Percentiles rank a stretch among this genome's conserved stretches.
Evolutionary conservation across 257 asterid genomes (phyloP).

Genomic region (Capsicum baccatum): DNA sequence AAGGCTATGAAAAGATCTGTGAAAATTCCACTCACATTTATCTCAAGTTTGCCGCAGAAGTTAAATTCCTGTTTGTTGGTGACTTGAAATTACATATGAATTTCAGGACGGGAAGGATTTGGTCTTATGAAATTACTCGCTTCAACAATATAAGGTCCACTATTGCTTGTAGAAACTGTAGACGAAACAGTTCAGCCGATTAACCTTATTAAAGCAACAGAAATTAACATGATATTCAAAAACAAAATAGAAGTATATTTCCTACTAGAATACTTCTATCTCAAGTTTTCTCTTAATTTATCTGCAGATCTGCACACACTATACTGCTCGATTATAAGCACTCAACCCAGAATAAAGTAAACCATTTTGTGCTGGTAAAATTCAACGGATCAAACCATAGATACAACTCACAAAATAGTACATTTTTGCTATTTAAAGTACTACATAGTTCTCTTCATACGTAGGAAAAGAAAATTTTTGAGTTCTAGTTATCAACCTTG

Average conservation of each 20-base stretch:
- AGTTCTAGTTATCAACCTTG: conserved; percentile 56
- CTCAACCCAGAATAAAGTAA: not conserved
- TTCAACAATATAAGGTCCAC: conserved; percentile 59
- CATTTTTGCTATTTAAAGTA: not conserved
- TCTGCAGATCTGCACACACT: not conserved
- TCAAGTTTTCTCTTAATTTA: not conserved
- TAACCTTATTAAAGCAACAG: conserved; percentile 27
- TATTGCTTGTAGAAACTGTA: conserved; percentile 50
- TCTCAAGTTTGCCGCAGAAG: conserved; percentile 60
- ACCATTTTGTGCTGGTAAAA: not conserved
- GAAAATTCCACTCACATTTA: conserved; percentile 59
- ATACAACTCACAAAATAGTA: not conserved
- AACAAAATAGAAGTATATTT: not conserved
- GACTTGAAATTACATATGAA: conserved; percentile 75
- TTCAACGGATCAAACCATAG: not conserved
- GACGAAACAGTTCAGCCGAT: conserved; percentile 30
- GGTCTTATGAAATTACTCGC: conserved; percentile 65
- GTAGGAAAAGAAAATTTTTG: not conserved
- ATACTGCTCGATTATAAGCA: not conserved
- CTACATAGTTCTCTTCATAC: not conserved
- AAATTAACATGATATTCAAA: not conserved
- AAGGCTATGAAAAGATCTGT: conserved; percentile 10
- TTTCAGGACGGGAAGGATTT: conserved; percentile 59
- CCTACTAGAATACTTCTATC: not conserved
- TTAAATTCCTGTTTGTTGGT: conserved; percentile 61